Base-by-base conservation (phyloP, 2,329 filamentous ascomycete genomes). In the Penicillium sp. region DNA sequence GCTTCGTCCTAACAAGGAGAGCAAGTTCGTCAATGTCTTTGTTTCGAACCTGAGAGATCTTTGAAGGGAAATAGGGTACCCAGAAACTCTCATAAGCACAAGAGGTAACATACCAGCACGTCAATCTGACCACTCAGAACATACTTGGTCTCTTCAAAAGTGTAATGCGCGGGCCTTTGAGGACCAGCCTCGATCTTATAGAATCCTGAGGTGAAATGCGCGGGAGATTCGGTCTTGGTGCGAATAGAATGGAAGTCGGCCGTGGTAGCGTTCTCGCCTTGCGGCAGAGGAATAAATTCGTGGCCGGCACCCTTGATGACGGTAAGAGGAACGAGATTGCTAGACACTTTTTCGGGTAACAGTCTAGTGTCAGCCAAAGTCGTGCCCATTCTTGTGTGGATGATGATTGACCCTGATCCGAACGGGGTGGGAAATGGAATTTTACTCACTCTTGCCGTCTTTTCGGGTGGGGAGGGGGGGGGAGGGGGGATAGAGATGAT, bases 111-210 rank as follows among this genome's bases (percentile, higher is more conserved):
- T 65, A 70, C 68, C 60, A 69, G 48, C 37, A 70, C 46, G 61
- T 70, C 68, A 14, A 70, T 68, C 46, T 70, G 66, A 42, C 68
- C 68, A 48, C 43, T 70, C 7, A 70, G 62, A 5, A 70, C 65
- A 62, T 70, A 70, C 33, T 70, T 70, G 2, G 68, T 65, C 61
- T 70, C 68, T 51, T 70, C 68, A 19, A 65, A 70, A 11, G 43
- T 66, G 40, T 70, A 70, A 48, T 59, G 64, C 1, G 63, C 68
- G 10, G 65, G 66, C 56, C 68, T 38, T 48, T 65, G 55, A 33
- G 68, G 63, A 3, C 68, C 68, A 30, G 66, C 64, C 53, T 67
- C 68, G 35, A 70, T 66, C 63, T 69, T 70, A 42, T 70, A 70
- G 53, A 70, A 69, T 13, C 66, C 65, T 0, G 68, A 68, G n/a